These are phyloP conservation scores for Ricinus communis DNA, from an alignment of 345 rosid genomes.

Conservation along the genomic window DNA sequence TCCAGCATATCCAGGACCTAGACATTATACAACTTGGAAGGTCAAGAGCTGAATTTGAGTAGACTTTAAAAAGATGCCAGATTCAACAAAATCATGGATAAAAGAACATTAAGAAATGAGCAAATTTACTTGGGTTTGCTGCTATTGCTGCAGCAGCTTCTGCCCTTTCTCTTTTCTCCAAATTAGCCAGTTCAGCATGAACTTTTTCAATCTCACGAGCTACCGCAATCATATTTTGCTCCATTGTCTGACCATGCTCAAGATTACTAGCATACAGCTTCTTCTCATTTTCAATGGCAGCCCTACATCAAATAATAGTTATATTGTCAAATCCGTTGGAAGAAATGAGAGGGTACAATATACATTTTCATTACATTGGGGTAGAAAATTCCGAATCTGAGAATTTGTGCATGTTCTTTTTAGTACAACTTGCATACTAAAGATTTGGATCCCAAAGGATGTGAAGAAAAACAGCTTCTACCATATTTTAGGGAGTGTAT, in stretches of 20 bases:
- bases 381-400: neutral
- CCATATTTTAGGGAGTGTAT: neutral
- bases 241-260: constrained; percentile 58
- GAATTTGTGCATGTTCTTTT: neutral
- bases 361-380: neutral
- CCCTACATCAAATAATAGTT: constrained; percentile 36
- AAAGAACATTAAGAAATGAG: neutral
- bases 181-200: constrained; percentile 40
- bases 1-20: constrained; percentile 44
- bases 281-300: constrained; percentile 77
- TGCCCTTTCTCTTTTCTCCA: constrained; percentile 49
- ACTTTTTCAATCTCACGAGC: constrained; percentile 55
- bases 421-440: neutral
- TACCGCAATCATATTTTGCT: constrained; percentile 48
- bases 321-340: neutral
- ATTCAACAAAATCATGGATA: neutral
- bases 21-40: neutral
- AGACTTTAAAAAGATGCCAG: neutral
- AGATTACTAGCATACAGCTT: constrained; percentile 60
- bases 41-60: neutral
- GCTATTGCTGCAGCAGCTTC: constrained; percentile 30
- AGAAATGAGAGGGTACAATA: neutral
- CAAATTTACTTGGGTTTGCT: constrained; percentile 46
- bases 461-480: neutral
- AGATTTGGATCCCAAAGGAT: neutral